These are phyloP conservation scores for Capniomyces stellatus DNA, from an alignment of 371 early-diverging fungal species.

Conservation along the genomic window DNA sequence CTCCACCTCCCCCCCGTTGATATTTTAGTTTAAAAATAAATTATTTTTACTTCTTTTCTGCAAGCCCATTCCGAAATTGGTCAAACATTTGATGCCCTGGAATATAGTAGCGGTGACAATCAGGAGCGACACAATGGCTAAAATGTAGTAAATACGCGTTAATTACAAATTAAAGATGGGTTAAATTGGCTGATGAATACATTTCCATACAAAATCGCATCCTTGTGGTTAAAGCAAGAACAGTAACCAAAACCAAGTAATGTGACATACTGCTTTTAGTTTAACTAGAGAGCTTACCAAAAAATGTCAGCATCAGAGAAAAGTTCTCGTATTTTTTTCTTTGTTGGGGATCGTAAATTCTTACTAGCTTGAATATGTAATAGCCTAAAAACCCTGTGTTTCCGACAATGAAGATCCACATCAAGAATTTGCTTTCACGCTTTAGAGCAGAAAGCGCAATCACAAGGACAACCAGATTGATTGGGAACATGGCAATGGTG, in stretches of 20 bases:
- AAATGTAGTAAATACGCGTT: neutral
- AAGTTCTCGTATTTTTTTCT: constrained; percentile 37
- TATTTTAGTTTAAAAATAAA: no score
- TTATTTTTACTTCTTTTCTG: constrained; percentile 29
- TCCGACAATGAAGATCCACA: constrained; percentile 46
- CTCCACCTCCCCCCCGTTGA: no score
- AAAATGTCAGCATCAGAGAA: constrained; percentile 65
- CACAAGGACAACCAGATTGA: constrained; percentile 44
- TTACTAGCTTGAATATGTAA: constrained; percentile 64
- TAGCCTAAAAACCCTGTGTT: constrained; percentile 53
- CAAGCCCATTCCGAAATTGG: constrained; percentile 70
- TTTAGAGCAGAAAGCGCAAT: constrained; percentile 62
- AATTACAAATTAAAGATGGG: no score
- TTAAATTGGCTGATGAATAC: no score
- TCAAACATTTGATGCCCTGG: constrained; percentile 44
- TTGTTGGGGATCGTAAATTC: constrained; percentile 52
- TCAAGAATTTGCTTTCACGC: constrained; percentile 37
- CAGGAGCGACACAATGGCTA: constrained; percentile 31
- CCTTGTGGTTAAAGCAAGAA: no score
- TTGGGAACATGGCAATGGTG: constrained; percentile 54
- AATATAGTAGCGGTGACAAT: constrained; percentile 47
- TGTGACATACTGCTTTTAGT: no score
- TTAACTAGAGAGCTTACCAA: constrained; percentile 45
- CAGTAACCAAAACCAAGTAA: no score
- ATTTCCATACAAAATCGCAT: no score